Percentiles rank a stretch among this genome's conserved stretches.
These are phyloP conservation scores for Tephrocybe sp. DNA, from an alignment of 768 basidiomycete genomes.

Conservation along the genomic window DNA sequence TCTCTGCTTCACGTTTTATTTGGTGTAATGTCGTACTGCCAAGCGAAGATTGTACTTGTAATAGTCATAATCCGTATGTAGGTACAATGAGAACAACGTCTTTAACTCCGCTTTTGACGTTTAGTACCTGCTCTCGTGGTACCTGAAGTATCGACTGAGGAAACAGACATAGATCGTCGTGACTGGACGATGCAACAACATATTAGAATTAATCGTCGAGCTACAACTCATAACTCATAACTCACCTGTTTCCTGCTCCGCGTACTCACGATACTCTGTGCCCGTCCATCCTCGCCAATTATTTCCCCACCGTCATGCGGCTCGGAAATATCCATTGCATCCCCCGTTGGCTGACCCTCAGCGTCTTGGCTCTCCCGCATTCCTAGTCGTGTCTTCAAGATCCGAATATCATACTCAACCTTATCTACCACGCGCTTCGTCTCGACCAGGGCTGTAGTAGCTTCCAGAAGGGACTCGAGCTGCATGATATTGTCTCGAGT, in stretches of 20 bases:
- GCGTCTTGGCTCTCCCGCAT: slow-evolving; percentile 46
- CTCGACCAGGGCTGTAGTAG: slow-evolving; percentile 76
- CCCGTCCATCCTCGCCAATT: slow-evolving; percentile 52
- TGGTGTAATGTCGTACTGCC: too few relatives aligned
- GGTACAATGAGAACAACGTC: not conserved
- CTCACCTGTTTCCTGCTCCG: slow-evolving; percentile 63
- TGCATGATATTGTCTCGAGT: slow-evolving; percentile 77
- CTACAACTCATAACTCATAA: slow-evolving; percentile 5
- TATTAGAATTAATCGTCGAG: not conserved
- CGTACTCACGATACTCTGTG: slow-evolving; percentile 64
- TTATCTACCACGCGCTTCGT: slow-evolving; percentile 87
- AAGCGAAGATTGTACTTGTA: too few relatives aligned
- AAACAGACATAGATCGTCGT: slow-evolving; percentile 70
- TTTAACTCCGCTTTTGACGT: slow-evolving; percentile 55
- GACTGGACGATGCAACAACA: slow-evolving; percentile 30
- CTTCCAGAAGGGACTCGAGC: slow-evolving; percentile 73
- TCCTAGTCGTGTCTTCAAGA: slow-evolving; percentile 62
- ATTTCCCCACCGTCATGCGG: slow-evolving; percentile 35
- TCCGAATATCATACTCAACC: slow-evolving; percentile 81
- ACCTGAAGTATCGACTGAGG: slow-evolving; percentile 71
- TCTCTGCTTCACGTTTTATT: too few relatives aligned
- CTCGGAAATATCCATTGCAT: slow-evolving; percentile 54
- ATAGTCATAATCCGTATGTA: too few relatives aligned
- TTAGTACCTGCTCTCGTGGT: slow-evolving; percentile 55
- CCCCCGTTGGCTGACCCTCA: slow-evolving; percentile 30